phyloP scores from a whole-genome alignment of 345 rosid species.

The Salix suchowensis region DNA sequence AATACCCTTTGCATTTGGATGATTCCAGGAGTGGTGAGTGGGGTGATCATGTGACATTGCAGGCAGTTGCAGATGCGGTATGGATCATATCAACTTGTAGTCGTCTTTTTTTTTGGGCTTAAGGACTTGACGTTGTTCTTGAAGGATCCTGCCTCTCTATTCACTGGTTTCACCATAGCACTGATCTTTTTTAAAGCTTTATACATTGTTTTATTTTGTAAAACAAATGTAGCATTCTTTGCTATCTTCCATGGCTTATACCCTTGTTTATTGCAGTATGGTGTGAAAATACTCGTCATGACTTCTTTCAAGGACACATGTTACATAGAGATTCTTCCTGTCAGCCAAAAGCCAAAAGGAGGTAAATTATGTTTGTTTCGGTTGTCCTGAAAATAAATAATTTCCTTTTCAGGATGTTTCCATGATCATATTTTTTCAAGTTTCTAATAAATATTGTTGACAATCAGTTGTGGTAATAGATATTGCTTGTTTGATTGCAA shows the following conservation, averaged over 20 bases:
- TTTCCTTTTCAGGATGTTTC: neutral
- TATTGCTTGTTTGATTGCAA: neutral
- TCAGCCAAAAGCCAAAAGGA: constrained; percentile 49
- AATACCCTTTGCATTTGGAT: constrained; percentile 12
- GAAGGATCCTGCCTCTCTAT: neutral
- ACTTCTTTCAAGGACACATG: constrained; percentile 91
- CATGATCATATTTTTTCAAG: neutral
- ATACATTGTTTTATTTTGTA: neutral
- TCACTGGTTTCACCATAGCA: neutral
- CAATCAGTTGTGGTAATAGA: neutral
- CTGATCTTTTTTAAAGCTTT: neutral
- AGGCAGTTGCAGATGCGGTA: constrained; percentile 79
- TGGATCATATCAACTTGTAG: neutral
- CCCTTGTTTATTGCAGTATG: constrained; percentile 45
- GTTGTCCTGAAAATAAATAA: neutral
- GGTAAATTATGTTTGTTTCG: constrained; percentile 38
- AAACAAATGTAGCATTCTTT: neutral
- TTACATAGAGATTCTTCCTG: constrained; percentile 83
- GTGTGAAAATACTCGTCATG: constrained; percentile 61
- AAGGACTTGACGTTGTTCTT: neutral
- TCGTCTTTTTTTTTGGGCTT: neutral
- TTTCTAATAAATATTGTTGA: neutral
- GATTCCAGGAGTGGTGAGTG: constrained; percentile 62
- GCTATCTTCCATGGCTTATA: constrained; percentile 2
- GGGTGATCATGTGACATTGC: constrained; percentile 73